These are phyloP conservation scores for Lentithecium fluviatile DNA, from an alignment of 495 filamentous ascomycete species.

Conservation along the genomic window DNA sequence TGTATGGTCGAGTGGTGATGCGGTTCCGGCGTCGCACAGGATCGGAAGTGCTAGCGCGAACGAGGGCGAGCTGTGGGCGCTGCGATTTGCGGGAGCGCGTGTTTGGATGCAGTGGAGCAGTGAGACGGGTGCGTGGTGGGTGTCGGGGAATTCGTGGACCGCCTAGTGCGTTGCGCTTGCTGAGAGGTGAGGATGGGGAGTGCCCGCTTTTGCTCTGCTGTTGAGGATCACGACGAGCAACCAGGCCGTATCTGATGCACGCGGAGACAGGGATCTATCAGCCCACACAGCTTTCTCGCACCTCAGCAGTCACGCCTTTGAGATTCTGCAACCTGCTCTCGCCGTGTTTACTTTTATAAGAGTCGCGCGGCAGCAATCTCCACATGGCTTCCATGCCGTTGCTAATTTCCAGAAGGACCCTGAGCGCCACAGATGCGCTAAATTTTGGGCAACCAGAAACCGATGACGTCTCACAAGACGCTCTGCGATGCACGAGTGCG, in stretches of 20 bases:
- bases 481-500: not conserved
- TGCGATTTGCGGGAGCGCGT: not conserved
- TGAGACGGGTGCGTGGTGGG: not conserved
- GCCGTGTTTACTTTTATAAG: no score
- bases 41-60: constrained; percentile 14
- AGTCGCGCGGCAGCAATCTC: no score
- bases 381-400: no score
- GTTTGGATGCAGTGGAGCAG: not conserved
- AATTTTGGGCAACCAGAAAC: constrained; percentile 2
- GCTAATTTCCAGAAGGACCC: constrained; percentile 2
- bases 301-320: no score
- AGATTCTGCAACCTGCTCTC: no score
- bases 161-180: no score
- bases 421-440: not conserved
- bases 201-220: no score
- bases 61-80: not conserved
- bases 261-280: no score
- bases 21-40: constrained; percentile 25
- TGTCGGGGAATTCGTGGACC: not conserved
- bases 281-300: not conserved
- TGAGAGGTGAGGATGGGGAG: no score
- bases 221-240: no score
- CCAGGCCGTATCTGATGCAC: no score
- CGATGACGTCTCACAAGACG: constrained; percentile 9
- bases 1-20: not conserved